phyloP scores from a whole-genome alignment of 257 asterid genomes.

The Cruciata laevipes region DNA sequence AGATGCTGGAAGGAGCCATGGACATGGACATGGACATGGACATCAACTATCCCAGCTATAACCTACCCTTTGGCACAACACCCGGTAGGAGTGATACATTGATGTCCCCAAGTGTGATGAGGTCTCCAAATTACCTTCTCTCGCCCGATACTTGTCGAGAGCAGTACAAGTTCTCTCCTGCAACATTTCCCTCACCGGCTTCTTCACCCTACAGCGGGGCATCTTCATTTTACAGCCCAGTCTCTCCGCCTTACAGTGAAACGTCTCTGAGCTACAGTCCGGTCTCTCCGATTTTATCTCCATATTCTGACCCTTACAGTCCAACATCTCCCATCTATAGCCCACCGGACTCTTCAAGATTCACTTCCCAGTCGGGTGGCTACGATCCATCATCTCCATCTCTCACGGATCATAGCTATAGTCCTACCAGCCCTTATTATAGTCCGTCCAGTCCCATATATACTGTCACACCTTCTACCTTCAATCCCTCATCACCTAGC shows the following conservation, averaged over 20 bases:
- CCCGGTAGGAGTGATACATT: slow-evolving; percentile 74
- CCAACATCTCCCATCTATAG: slow-evolving; percentile 48
- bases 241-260: slow-evolving; percentile 62
- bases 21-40: slow-evolving; percentile 95
- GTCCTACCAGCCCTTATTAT: slow-evolving; percentile 86
- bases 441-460: slow-evolving; percentile 88
- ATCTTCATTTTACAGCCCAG: slow-evolving; percentile 84
- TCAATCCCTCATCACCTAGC: slow-evolving; percentile 31
- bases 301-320: slow-evolving; percentile 40
- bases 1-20: slow-evolving; percentile 87
- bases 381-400: too few relatives aligned
- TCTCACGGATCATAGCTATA: slow-evolving; percentile 11
- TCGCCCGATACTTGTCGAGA: slow-evolving; percentile 64
- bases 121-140: slow-evolving; percentile 70
- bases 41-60: slow-evolving; percentile 83
- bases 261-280: too few relatives aligned
- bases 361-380: too few relatives aligned
- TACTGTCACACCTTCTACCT: slow-evolving; percentile 52
- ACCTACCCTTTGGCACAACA: slow-evolving; percentile 85
- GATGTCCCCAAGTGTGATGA: slow-evolving; percentile 60
- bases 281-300: slow-evolving; percentile 7
- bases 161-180: slow-evolving; percentile 57
- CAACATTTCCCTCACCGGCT: slow-evolving; percentile 65
- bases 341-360: slow-evolving; percentile 78
- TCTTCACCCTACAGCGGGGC: slow-evolving; percentile 60